These are phyloP conservation scores for Massarina eburnea DNA, from an alignment of 2,329 filamentous ascomycete genomes.

Conservation along the genomic window DNA sequence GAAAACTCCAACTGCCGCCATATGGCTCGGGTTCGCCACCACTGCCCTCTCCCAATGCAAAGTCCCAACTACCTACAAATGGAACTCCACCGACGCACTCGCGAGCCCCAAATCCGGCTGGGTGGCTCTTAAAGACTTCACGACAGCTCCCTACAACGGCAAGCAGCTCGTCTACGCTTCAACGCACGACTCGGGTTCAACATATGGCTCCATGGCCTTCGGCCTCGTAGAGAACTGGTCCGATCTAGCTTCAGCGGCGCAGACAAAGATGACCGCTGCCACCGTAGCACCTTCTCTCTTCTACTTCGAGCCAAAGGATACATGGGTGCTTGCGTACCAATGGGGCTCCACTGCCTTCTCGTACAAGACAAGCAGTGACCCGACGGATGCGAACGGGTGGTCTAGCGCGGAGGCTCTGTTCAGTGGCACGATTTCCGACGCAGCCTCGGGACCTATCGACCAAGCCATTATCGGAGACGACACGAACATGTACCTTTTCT, in stretches of 20 bases:
- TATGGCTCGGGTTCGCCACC: conserved; percentile 13
- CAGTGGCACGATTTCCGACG: conserved; percentile 55
- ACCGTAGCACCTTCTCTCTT: conserved; percentile 65
- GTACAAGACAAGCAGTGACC: conserved; percentile 62
- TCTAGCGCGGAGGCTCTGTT: conserved; percentile 57
- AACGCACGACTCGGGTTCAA: conserved; percentile 45
- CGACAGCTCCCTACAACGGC: conserved; percentile 56
- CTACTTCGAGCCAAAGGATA: conserved; percentile 61
- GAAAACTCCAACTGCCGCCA: conserved; percentile 1
- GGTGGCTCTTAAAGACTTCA: conserved; percentile 66
- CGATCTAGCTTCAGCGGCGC: conserved; percentile 53
- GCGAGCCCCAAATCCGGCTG: conserved; percentile 57
- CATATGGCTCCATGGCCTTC: conserved; percentile 63
- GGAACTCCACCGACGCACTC: conserved; percentile 56
- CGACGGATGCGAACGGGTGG: conserved; percentile 61
- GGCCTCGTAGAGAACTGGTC: conserved; percentile 56
- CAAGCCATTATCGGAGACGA: conserved; percentile 65
- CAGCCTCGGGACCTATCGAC: conserved; percentile 61
- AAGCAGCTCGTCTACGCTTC: conserved; percentile 64
- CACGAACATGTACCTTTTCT: conserved; percentile 67
- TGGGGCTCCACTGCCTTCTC: conserved; percentile 63
- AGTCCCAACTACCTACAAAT: conserved; percentile 59
- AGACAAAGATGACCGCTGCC: conserved; percentile 52
- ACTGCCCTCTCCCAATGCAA: conserved; percentile 42
- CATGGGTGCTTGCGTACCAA: conserved; percentile 68